These are phyloP conservation scores for Collybiopsis confluens DNA, from an alignment of 768 basidiomycete genomes.

Conservation along the genomic window DNA sequence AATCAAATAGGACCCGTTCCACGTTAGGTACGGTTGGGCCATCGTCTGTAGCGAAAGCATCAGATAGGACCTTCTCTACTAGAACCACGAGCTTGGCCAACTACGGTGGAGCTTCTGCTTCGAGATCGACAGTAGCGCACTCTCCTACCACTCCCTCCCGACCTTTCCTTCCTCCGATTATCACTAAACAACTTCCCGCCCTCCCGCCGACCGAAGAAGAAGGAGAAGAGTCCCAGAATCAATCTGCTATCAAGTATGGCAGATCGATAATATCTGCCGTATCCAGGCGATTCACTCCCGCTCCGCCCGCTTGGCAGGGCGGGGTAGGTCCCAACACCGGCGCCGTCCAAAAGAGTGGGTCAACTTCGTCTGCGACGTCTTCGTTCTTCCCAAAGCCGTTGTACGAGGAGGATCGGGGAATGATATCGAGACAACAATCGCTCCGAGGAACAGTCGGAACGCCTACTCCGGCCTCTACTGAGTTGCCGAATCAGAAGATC, in stretches of 20 bases:
- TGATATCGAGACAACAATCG: constrained; percentile 1
- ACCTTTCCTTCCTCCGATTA: not conserved
- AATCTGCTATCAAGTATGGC: not conserved
- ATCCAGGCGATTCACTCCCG: not conserved
- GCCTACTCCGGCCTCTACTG: not conserved
- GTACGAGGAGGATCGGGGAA: constrained; percentile 1
- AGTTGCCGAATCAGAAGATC: not conserved
- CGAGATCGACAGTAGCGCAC: not conserved
- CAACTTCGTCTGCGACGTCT: constrained; percentile 1
- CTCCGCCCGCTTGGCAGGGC: not conserved
- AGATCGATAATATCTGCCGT: not conserved
- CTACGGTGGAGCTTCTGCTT: not conserved
- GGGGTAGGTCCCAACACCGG: too few relatives aligned
- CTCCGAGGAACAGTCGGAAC: not conserved
- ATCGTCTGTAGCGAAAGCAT: not conserved
- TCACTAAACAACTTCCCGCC: constrained; percentile 1
- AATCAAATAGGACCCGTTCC: not conserved
- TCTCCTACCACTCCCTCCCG: not conserved
- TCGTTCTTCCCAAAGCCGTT: constrained; percentile 5
- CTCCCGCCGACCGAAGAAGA: not conserved
- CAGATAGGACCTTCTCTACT: not conserved
- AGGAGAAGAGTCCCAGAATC: not conserved
- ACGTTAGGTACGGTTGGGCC: not conserved
- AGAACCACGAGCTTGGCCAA: not conserved
- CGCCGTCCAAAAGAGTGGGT: not conserved